Conservation (phyloP, 257 asterid species). For the Coffea canephora region DNA sequence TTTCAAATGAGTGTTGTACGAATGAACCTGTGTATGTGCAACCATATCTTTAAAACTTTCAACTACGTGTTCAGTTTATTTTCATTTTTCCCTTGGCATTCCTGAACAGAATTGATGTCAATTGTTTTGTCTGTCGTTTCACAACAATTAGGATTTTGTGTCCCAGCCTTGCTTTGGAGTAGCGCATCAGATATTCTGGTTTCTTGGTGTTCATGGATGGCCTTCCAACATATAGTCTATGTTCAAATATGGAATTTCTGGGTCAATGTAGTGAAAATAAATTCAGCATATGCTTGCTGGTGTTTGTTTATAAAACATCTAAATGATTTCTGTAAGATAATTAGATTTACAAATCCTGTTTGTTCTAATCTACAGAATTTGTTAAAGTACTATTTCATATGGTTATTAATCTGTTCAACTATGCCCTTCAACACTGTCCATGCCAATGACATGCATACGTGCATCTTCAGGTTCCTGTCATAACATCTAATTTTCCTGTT, state of each 20-base stretch:
- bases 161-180: neutral
- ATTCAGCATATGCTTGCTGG: neutral
- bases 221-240: neutral
- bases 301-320: neutral
- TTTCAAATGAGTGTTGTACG: neutral
- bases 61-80: neutral
- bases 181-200: neutral
- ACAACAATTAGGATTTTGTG: neutral
- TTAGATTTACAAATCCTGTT: neutral
- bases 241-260: neutral
- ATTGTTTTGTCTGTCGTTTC: neutral
- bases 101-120: neutral
- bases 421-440: neutral
- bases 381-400: neutral
- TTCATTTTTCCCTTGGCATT: neutral
- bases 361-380: neutral
- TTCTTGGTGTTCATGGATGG: neutral
- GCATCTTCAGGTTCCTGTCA: conserved; percentile 82
- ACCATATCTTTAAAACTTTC: neutral
- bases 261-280: neutral
- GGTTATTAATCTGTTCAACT: neutral
- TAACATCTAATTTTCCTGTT: conserved; percentile 81
- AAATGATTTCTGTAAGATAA: neutral
- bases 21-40: neutral
- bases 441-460: neutral